These are phyloP conservation scores for Leishmania arabica DNA, from an alignment of 208 protist genomes.

Conservation along the genomic window DNA sequence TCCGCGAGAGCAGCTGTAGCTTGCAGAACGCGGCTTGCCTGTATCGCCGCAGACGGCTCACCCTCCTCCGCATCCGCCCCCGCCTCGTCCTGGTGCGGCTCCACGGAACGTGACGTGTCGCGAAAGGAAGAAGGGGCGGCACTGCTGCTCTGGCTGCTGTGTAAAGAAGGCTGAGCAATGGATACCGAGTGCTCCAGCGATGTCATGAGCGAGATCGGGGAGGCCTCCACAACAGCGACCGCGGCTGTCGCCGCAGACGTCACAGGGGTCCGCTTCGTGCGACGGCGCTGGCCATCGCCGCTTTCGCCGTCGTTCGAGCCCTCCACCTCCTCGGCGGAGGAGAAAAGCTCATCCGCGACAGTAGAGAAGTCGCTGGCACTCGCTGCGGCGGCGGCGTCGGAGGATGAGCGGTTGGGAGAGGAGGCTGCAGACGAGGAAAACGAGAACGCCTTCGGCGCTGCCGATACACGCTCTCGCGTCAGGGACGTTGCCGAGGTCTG, in stretches of 20 bases:
- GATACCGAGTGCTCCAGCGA: conserved; percentile 14
- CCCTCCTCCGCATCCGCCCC: not conserved
- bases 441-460: conserved; percentile 1
- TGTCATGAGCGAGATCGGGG: conserved; percentile 2
- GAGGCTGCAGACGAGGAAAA: conserved; percentile 6
- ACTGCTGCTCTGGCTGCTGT: conserved; percentile 11
- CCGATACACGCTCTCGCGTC: conserved; percentile 15
- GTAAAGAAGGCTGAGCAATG: not conserved
- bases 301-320: conserved; percentile 1
- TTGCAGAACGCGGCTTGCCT: not conserved
- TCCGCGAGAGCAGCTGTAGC: not conserved
- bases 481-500: conserved; percentile 15
- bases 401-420: conserved; percentile 9
- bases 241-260: not conserved
- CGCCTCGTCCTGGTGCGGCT: conserved; percentile 2
- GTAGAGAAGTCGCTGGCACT: conserved; percentile 24
- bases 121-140: conserved; percentile 3
- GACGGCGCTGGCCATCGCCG: not conserved
- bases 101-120: conserved; percentile 3
- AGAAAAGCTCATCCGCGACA: conserved; percentile 22
- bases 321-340: conserved; percentile 21
- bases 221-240: not conserved
- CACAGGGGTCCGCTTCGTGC: not conserved
- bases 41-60: not conserved
- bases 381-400: conserved; percentile 13